Base-by-base conservation (phyloP, 306 rosid genomes). In the Fragaria iinumae region DNA sequence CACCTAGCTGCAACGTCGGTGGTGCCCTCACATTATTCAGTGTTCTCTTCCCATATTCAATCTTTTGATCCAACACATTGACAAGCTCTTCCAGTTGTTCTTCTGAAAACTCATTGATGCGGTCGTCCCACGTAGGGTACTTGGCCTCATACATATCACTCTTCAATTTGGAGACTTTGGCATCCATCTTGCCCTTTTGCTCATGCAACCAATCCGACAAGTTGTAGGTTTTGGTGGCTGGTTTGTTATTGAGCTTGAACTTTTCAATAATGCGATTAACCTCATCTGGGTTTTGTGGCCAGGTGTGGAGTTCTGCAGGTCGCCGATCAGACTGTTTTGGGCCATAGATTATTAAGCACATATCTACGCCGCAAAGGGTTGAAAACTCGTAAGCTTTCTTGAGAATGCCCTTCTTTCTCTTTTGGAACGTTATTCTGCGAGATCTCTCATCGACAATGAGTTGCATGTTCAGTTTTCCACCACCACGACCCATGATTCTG, bases 71-170 rank as follows among this genome's bases (percentile, higher is more conserved):
- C 69, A 74, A 0, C 4, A 5, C 4, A 45, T 27, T 5, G 0
- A 59, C 18, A 25, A 74, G 47, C 4, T 20, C 32, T 21, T 60
- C 59, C 1, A 60, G 34, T 20, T 60, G 43, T 5, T 74, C 14
- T 11, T 44, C 77, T 2, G 77, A 60, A 4, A 74, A 74, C 7
- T 27, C 13, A 36, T 66, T 5, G 4, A 67, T 52, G n/a, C 64
- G 56, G n/a, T 76, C 80, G 20, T 67, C 66, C 53, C 73, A 76
- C 2, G 65, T 67, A 16, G 80, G 80, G 43, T 47, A 76, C 74
- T 50, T 67, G 21, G 74, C 16, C 20, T 67, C 66, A 11, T 50
- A 66, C 41, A 76, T 11, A 48, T 76, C 59, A 16, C 23, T 44
- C 18, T 45, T 50, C 44, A 49, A 14, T 29, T 50, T 23, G 20